Base-by-base conservation (phyloP, 2,329 filamentous ascomycete species). In the Clonostachys sp. region DNA sequence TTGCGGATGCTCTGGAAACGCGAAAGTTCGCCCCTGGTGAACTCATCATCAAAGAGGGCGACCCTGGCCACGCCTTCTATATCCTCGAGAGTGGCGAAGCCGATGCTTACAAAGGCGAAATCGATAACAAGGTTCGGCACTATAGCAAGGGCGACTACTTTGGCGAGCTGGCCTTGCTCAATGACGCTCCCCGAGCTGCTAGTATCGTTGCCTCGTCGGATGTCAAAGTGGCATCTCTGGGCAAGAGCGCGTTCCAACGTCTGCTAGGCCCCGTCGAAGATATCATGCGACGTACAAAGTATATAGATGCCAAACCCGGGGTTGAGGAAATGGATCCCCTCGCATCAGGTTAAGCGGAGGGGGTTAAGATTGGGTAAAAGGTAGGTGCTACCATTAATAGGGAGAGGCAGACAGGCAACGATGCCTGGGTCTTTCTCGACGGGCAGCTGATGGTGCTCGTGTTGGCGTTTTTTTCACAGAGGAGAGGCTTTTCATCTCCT, bases 111-210 rank as follows among this genome's bases (percentile, higher is more conserved):
- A 96, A 92, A 71, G 75, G 81, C n/a, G 89, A 85, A 38, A 72
- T 77, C 16, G 75, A 83, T 18, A 74, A 81, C 50, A 77, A 86
- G 3, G 86, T 97, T 53, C 89, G 90, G 61, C 76, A 82, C 46
- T 97, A 97, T 67, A 78, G 76, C 53, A 94, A 95, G 68, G 94
- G 94, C 33, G 94, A 96, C 61, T 99, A 94, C 74, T 99, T 99
- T 70, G 94, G 94, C 52, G 94, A 99, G 70, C 76, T 99, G 51
- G 94, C 94, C 7, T 71, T 99, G 61, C 77, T 97, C 56, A 95
- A 97, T 57, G 92, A 99, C 62, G 89, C 90, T 47, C 94, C 94
- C 9, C 85, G 94, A 61, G 92, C 92, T 36, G 94, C 94, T 45
- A 95, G 87, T 56, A 84, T 99, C 45, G 74, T 95, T 42, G 89